Evolutionary conservation across 2,329 filamentous ascomycete species (phyloP), one percentile per base, ranked within the genome.

Genomic region (Fusarium scirpi): DNA sequence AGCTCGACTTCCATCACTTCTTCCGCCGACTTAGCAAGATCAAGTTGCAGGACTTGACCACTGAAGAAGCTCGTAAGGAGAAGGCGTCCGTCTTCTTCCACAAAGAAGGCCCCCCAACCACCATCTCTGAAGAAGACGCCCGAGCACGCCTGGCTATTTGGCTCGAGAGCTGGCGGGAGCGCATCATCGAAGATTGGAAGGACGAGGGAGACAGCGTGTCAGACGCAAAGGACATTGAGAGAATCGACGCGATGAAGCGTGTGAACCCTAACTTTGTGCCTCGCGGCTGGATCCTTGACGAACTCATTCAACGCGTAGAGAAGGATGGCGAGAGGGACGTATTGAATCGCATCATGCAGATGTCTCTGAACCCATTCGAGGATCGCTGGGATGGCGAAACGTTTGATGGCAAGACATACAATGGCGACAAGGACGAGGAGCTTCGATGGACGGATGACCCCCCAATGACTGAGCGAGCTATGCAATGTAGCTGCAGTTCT

Each of bases 401-500:
- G 25, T 82, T 86, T 45, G 80, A 86, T 5, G 81, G 83, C 47
- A 76, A 85, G 74, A 80, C 81, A 69, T 84, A 87, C 84, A 72
- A 84, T 62, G 87, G 89, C 60, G 84, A 96, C 69, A 83, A 82
- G 55, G 88, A 89, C 18, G 93, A 97, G 77, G 95, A 97, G 79
- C 85, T 90, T 73, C 85, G 94, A 68, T 97, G 93, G 84, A 93
- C 91, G 73, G 91, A 92, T 4, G 94, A 98, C 81, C 93, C 97
- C 58, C 95, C 95, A 1, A 89, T 87, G 77, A 85, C 85, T 47
- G 89, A 90, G 80, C 88, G 93, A 72, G 92, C 92, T 34, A 90
- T 97, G 88, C 95, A 98, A 83, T 98, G 96, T 80, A 97, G 93
- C 78, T 99, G 96, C 81, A 97, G 94, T 78, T 98, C 95, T 25